Conservation (phyloP, 1,139 yeast species). For the Hansenula sp. region DNA sequence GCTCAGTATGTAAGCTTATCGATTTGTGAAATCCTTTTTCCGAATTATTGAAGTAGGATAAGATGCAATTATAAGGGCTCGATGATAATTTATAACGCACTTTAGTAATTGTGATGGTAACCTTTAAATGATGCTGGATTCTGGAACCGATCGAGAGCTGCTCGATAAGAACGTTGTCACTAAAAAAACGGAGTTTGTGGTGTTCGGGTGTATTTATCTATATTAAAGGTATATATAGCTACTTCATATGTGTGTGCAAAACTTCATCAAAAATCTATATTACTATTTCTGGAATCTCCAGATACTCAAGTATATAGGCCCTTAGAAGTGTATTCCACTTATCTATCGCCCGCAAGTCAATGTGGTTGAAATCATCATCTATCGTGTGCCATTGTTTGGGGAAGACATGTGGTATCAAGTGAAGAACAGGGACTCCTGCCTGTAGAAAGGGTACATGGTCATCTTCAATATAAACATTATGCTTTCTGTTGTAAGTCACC, state of each 20-base stretch:
- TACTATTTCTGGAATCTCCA: constrained; percentile 1
- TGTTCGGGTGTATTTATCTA: not conserved
- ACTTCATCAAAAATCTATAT: no score
- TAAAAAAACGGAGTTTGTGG: not conserved
- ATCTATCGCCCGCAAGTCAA: constrained; percentile 22
- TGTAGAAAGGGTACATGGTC: constrained; percentile 49
- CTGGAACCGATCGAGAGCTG: not conserved
- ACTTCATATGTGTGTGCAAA: no score
- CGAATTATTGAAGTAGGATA: no score
- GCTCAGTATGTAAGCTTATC: no score
- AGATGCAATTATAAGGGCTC: no score
- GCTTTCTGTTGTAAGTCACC: constrained; percentile 13
- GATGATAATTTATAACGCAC: no score
- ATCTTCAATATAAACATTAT: constrained; percentile 37
- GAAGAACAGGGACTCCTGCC: constrained; percentile 43
- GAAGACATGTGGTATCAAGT: constrained; percentile 45
- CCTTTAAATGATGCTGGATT: no score
- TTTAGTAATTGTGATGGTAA: not conserved
- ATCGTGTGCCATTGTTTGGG: constrained; percentile 50
- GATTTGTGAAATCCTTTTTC: no score
- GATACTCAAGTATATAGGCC: not conserved
- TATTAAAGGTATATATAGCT: no score
- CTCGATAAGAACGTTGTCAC: not conserved
- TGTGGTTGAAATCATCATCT: constrained; percentile 26
- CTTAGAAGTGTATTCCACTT: constrained; percentile 22